phyloP scores from a whole-genome alignment of 805 yeast species.

The Candida corydali region DNA sequence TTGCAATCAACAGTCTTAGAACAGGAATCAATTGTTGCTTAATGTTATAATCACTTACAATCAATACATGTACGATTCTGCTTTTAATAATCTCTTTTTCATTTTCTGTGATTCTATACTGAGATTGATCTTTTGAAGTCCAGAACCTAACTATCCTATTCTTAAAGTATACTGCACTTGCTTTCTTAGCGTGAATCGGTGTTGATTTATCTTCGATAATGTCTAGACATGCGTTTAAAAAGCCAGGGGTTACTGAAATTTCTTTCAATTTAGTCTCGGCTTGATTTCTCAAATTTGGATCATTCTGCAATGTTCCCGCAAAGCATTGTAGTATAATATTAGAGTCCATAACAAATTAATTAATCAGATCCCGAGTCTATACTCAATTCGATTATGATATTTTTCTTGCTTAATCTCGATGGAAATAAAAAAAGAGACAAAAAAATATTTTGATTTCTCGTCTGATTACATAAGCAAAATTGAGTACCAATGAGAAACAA shows the following conservation, averaged over 20 bases:
- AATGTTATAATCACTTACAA: slow-evolving; percentile 27
- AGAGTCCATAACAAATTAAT: slow-evolving; percentile 53
- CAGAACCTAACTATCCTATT: slow-evolving; percentile 67
- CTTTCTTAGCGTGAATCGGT: slow-evolving; percentile 46
- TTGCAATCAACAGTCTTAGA: slow-evolving; percentile 27
- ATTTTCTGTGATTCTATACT: slow-evolving; percentile 47
- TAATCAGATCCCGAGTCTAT: neutral
- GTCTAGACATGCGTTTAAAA: slow-evolving; percentile 78
- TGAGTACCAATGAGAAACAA: no score
- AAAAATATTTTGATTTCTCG: no score
- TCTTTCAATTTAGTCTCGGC: slow-evolving; percentile 67
- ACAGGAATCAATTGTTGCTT: slow-evolving; percentile 39
- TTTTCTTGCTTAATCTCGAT: no score
- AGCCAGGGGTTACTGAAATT: slow-evolving; percentile 62
- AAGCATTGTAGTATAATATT: slow-evolving; percentile 68
- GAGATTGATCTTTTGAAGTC: slow-evolving; percentile 30
- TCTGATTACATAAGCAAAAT: no score
- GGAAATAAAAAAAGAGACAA: no score
- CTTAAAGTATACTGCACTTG: slow-evolving; percentile 81
- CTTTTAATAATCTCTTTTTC: slow-evolving; percentile 75
- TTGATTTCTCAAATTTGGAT: slow-evolving; percentile 53
- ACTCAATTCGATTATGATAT: no score
- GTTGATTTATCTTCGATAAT: slow-evolving; percentile 38
- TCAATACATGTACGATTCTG: slow-evolving; percentile 61
- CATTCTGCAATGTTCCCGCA: slow-evolving; percentile 71